Percentiles rank a stretch among this genome's conserved stretches.
Evolutionary conservation across 768 basidiomycete genomes (phyloP).

Genomic region (Macrolepiota fuliginosa): DNA sequence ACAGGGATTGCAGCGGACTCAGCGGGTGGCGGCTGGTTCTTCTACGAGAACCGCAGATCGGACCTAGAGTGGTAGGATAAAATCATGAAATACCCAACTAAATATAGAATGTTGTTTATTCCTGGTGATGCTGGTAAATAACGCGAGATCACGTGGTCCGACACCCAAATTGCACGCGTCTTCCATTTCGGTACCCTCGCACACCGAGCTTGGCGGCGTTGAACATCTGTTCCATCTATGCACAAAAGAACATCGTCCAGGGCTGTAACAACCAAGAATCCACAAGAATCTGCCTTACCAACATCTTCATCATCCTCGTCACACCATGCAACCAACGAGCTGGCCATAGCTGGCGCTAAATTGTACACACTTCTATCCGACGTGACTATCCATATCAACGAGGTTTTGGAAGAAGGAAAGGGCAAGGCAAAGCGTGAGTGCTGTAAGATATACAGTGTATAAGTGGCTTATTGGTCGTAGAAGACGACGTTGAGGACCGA

Average conservation of each 20-base stretch:
- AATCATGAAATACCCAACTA: no score
- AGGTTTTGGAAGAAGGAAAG: not conserved
- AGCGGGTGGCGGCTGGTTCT: no score
- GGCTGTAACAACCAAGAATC: not conserved
- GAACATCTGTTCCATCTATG: not conserved
- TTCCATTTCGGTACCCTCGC: not conserved
- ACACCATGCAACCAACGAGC: conserved; percentile 1
- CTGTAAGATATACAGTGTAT: not conserved
- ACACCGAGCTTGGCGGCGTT: not conserved
- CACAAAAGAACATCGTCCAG: conserved; percentile 9
- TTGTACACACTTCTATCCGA: conserved; percentile 5
- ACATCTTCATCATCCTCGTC: conserved; percentile 2
- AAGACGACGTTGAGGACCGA: not conserved
- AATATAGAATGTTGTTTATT: not conserved
- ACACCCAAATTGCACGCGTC: not conserved
- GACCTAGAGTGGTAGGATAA: no score
- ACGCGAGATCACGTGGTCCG: conserved; percentile 5
- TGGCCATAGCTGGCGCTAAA: not conserved
- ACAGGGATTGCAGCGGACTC: no score
- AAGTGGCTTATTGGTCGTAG: not conserved
- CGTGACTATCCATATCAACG: not conserved
- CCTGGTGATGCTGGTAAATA: not conserved
- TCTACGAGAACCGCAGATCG: no score
- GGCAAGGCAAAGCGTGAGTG: conserved; percentile 2
- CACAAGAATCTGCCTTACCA: not conserved